Evolutionary conservation across 2,329 filamentous ascomycete species (phyloP), one percentile per base, ranked within the genome.

Genomic region (Zarea fungicola): DNA sequence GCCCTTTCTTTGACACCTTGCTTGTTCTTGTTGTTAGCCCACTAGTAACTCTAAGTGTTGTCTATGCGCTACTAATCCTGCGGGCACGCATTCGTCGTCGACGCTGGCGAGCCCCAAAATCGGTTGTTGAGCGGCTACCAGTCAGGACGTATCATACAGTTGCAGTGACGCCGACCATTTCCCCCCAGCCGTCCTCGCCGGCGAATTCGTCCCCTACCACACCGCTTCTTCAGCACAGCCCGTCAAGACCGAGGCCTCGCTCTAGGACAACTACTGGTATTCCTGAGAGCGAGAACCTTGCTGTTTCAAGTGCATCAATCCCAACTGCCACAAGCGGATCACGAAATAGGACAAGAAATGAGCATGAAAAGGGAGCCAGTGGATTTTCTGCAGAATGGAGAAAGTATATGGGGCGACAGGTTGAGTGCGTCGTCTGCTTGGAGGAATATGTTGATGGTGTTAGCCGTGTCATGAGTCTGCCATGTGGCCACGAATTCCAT

Each of bases 401-500:
- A 59, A 84, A 83, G 62, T 82, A 82, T 54, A 84, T 82, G 80
- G 77, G 79, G 5, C 71, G 77, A 34, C 81, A 85, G 64, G 82
- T 89, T 8, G 93, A 99, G 66, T 99, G 93, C 63, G 92, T 96
- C 11, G 92, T 99, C 2, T 99, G 93, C 60, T 72, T 99, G 28
- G 93, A 99, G 63, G 93, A 99, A 64, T 99, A 97, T 61, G 76
- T 96, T 19, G 91, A 96, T 65, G 93, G 93, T 32, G 84, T 96
- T 59, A 96, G 90, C 65, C 82, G 83, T 61, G 92, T 99, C 32
- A 99, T 99, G 93, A 95, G 90, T 62, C 71, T 99, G 51, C 93
- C 93, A 8, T 99, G 93, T 68, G 93, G 93, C 29, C 93, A 99
- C 65, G 93, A 99, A 62, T 99, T 97, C 67, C 93, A 99, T 66